Conservation (phyloP, 352 stramenopile species). For the Pythium phragmitis region DNA sequence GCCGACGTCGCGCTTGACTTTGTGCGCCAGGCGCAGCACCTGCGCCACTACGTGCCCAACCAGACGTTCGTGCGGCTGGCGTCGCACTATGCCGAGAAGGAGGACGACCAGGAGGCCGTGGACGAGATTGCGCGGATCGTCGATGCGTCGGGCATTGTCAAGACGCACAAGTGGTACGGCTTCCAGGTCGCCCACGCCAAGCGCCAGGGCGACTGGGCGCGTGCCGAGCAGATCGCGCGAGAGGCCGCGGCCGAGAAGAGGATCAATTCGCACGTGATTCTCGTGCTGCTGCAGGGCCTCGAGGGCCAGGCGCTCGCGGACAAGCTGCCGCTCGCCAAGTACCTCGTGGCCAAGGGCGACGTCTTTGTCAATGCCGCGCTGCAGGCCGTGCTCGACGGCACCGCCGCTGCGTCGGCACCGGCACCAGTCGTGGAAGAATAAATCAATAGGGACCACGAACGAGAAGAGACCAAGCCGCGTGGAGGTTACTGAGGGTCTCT, state of each 20-base stretch:
- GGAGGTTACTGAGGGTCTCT: background rate
- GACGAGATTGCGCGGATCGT: constrained; percentile 63
- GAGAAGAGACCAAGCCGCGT: too few species aligned
- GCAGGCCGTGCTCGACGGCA: constrained; percentile 15
- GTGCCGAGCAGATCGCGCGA: constrained; percentile 63
- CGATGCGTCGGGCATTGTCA: constrained; percentile 38
- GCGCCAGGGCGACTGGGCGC: constrained; percentile 52
- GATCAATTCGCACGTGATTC: constrained; percentile 81
- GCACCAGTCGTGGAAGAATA: background rate
- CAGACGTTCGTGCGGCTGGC: constrained; percentile 75
- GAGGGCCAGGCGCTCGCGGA: constrained; percentile 56
- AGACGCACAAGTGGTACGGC: constrained; percentile 72
- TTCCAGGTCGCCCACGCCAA: constrained; percentile 74
- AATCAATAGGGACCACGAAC: constrained; percentile 1
- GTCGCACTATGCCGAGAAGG: constrained; percentile 52
- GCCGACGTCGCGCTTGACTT: constrained; percentile 72
- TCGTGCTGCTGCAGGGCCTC: constrained; percentile 62
- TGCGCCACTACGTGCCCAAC: constrained; percentile 78
- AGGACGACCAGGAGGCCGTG: constrained; percentile 49
- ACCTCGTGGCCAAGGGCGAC: constrained; percentile 79
- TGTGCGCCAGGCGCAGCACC: constrained; percentile 61
- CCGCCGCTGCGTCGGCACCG: too few species aligned
- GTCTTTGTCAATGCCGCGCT: constrained; percentile 44
- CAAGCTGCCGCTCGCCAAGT: constrained; percentile 70
- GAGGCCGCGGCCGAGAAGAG: constrained; percentile 57